Evolutionary conservation across 108 stramenopile genomes (phyloP).

Genomic region (Epipyxis sp.): DNA sequence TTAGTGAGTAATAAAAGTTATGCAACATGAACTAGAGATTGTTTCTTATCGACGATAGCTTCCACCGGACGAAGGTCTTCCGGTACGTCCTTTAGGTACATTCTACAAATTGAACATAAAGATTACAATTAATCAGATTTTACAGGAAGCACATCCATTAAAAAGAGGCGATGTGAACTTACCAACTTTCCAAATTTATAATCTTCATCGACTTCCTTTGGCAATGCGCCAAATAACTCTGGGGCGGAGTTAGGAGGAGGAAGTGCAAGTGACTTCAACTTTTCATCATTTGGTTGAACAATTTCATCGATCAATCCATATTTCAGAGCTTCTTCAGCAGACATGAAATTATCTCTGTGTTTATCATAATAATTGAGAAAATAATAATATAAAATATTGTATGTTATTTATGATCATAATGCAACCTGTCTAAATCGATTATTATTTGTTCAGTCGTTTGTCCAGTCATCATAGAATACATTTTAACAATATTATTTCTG

Average conservation of each 20-base stretch:
- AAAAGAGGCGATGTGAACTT: no score
- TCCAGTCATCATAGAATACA: slow-evolving; percentile 96
- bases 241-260: background rate
- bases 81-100: background rate
- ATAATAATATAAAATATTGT: slow-evolving; percentile 36
- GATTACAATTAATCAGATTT: no score
- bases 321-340: slow-evolving; percentile 85
- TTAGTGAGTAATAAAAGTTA: background rate
- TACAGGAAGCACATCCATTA: no score
- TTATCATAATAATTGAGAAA: slow-evolving; percentile 80
- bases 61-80: background rate
- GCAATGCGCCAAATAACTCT: background rate
- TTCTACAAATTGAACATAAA: no score
- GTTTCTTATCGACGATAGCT: background rate
- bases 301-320: slow-evolving; percentile 92
- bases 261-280: background rate
- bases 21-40: background rate
- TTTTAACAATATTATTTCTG: slow-evolving; percentile 91
- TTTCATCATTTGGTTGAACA: slow-evolving; percentile 64
- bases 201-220: background rate
- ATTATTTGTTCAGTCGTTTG: slow-evolving; percentile 73
- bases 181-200: slow-evolving; percentile 13
- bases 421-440: slow-evolving; percentile 45
- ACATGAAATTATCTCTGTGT: slow-evolving; percentile 97
- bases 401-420: background rate